Base-by-base conservation (phyloP, 768 basidiomycete genomes). In the Pulveroboletus sp. region DNA sequence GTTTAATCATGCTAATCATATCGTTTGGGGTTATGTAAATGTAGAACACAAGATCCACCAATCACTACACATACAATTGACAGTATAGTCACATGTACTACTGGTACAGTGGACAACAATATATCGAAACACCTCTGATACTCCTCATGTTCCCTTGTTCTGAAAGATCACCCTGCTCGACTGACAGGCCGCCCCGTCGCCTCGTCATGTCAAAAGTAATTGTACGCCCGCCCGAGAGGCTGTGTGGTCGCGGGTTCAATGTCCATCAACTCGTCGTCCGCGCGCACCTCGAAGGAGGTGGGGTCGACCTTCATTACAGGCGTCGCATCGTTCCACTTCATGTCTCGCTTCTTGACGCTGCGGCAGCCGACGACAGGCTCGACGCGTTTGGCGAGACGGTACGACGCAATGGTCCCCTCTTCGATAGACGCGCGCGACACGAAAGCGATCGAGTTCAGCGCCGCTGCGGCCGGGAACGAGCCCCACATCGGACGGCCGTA, bases 401-500 rank as follows among this genome's bases (percentile, higher is more conserved):
- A 94, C 0, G 75, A 73, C 3, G 75, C 74, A 57, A 91, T 76
- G 7, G 70, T 76, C 3, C 83, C 85, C 2, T 65, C 71, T 3
- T 70, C 68, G 52, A 93, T 73, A 2, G 90, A 89, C 14, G 79
- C 70, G 51, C 82, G 71, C 4, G 91, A 94, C 31, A 95, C 92
- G 68, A 96, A 99, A 5, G 84, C 73, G 45, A 93, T 73, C 0
- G 93, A 95, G 70, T 88, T 89, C 44, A 85, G 76, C 0, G 89
- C 87, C 0, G 92, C 95, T 3, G 91, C 83, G 2, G 75, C 71
- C 0, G 92, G 74, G 52, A 87, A 73, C 24, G 85, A 68, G 13
- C 90, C 95, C 93, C 94, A 99, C 96, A 98, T 98, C 1, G 91
- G 92, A 37, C 85, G 81, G 9, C 83, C 81, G 53, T 81, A 81